Evolutionary conservation across 2,329 filamentous ascomycete species (phyloP), one percentile per base, ranked within the genome.

Genomic region (Cytospora leucostoma): DNA sequence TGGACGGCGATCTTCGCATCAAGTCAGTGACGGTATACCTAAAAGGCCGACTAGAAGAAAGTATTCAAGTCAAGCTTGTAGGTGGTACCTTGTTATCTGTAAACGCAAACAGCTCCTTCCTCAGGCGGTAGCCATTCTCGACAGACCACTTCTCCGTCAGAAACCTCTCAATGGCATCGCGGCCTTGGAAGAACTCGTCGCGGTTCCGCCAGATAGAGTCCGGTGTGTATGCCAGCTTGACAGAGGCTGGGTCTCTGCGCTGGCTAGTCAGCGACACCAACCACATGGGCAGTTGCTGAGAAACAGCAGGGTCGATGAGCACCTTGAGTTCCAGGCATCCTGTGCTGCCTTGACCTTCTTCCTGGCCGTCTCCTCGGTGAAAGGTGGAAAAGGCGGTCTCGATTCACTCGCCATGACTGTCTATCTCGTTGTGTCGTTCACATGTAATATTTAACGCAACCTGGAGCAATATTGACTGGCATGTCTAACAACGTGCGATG

Each of bases 101-200:
- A 71, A 92, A 95, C 1, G 90, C 82, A 74, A 96, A 96, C 1
- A 96, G 79, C 73, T 96, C 92, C 74, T 96, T 96, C 60, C 92
- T 84, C 61, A 96, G 80, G 0, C 83, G 82, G 71, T 96, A 96
- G 17, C 81, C 85, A 51, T 84, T 78, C 74, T 96, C 92, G 21
- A 80, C 84, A 51, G 81, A 76, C 92, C 91, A 96, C 72, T 96
- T 96, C 52, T 84, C 78, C 0, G 82, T 83, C 59, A 96, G 72
- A 68, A 94, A 92, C 2, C 77, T 77, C 56, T 87, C 79, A 65
- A 96, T 93, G 19, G 81, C 84, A 7, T 85, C 82, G 1, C 86
- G 87, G 1, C 92, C 92, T 12, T 77, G 76, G 54, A 96, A 72
- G 74, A 96, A 96, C 1, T 75, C 78, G 67, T 82, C 82, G 5